Evolutionary conservation across 768 basidiomycete genomes (phyloP), one percentile per base, ranked within the genome.

Genomic region (Crepidotus variabilis): DNA sequence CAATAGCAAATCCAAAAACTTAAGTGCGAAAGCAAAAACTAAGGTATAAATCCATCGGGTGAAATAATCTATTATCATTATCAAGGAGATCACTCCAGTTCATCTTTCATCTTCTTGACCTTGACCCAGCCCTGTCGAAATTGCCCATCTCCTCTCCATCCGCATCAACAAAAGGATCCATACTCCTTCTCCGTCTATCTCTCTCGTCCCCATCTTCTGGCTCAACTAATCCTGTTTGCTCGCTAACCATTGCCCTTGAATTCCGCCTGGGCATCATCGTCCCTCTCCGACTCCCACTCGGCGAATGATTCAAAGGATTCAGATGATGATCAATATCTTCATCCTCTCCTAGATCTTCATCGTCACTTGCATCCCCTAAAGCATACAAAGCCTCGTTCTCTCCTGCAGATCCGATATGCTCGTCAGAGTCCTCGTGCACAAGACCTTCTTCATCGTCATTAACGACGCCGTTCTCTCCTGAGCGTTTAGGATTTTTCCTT

Each of bases 351-450:
- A 70, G 61, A 51, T 66, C 67, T 23, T 75, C 73, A 20, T 90
- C 87, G 50, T 89, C 89, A 55, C 86, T 88, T 21, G 75, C 82
- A 23, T 88, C 83, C 1, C 91, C 88, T 1, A 93, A 76, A 47
- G 86, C 79, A 90, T 91, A 93, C 39, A 86, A 62, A 16, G 75
- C 78, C 6, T 79, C 74, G 23, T 74, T 72, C 57, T 76, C 77
- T 1, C 72, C 77, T 43, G 75, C 78, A 18, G 66, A 71, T 18
- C 63, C 67, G 3, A 66, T 67, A 5, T 78, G 81, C 9, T 77
- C 78, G 16, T 62, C 71, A 28, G 71, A 74, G 22, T 67, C 64
- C 24, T 18, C 48, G 22, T 14, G 32, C 9, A 13, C 36, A 5
- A 45, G 43, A 28, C 50, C 50, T 32, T 67, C 67, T 20, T 68